Evolutionary conservation across 805 yeast species (phyloP).

Genomic region (Cyberlindnera maclurae): DNA sequence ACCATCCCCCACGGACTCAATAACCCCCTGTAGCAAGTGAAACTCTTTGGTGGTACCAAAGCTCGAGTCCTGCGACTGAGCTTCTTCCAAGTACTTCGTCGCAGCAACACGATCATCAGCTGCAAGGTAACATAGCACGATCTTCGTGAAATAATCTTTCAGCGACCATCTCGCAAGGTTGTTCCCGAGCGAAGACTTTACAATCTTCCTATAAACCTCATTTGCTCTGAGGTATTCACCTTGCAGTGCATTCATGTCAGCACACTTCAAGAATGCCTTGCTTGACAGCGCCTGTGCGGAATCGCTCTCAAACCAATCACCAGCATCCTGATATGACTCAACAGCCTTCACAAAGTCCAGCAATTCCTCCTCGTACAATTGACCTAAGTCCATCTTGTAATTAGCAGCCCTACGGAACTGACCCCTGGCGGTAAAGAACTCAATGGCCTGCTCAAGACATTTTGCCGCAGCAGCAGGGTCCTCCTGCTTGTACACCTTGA

Average conservation of each 20-base stretch:
- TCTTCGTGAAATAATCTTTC: conserved; percentile 85
- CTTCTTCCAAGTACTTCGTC: conserved; percentile 57
- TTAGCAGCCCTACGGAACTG: conserved; percentile 96
- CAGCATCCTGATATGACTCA: conserved; percentile 81
- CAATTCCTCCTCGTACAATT: conserved; percentile 70
- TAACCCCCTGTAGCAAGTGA: conserved; percentile 55
- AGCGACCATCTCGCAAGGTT: conserved; percentile 81
- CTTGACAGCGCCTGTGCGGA: conserved; percentile 86
- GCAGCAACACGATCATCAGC: conserved; percentile 85
- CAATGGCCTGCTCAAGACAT: conserved; percentile 69
- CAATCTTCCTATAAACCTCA: conserved; percentile 69
- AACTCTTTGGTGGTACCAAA: conserved; percentile 74
- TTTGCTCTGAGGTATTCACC: conserved; percentile 75
- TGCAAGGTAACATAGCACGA: conserved; percentile 76
- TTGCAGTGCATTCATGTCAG: conserved; percentile 74
- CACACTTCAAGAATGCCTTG: conserved; percentile 83
- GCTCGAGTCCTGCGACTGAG: conserved; percentile 63
- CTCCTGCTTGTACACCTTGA: conserved; percentile 71
- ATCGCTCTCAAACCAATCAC: conserved; percentile 92
- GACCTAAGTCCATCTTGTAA: conserved; percentile 86
- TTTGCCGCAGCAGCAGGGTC: conserved; percentile 74
- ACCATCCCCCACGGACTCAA: conserved; percentile 71
- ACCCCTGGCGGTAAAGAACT: conserved; percentile 80
- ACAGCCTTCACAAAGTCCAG: conserved; percentile 64
- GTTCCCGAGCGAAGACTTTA: conserved; percentile 67